Conservation (phyloP, 768 basidiomycete species). For the Pisolithus orientalis region DNA sequence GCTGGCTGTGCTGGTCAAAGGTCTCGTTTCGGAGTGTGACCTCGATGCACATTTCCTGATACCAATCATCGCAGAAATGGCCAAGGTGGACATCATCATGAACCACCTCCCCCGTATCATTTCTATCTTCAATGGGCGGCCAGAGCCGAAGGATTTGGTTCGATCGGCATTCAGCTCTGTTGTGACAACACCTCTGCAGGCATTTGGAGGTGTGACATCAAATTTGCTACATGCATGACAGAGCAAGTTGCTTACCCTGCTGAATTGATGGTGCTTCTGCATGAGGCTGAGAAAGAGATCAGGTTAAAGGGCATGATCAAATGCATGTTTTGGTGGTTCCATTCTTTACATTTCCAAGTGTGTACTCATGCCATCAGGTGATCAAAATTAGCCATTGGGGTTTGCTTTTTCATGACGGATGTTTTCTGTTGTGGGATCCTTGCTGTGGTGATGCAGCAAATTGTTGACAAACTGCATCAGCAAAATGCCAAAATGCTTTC, state of each 20-base stretch:
- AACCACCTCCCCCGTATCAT: conserved; percentile 88
- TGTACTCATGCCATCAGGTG: conserved; percentile 13
- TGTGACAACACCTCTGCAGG: conserved; percentile 78
- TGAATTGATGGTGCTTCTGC: conserved; percentile 91
- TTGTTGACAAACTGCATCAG: conserved; percentile 92
- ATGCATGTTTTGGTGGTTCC: conserved; percentile 45
- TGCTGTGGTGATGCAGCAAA: conserved; percentile 97
- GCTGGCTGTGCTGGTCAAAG: conserved; percentile 84
- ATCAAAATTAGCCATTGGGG: conserved; percentile 68
- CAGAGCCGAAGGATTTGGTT: conserved; percentile 81
- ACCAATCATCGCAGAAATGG: conserved; percentile 95
- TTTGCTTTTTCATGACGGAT: conserved; percentile 98
- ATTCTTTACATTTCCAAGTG: conserved; percentile 3
- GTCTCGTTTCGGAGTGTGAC: conserved; percentile 77
- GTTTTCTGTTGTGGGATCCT: conserved; percentile 95
- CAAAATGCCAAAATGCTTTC: too few relatives aligned
- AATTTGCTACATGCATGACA: conserved; percentile 81
- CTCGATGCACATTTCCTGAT: conserved; percentile 92
- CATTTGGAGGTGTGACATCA: conserved; percentile 80
- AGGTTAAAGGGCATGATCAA: conserved; percentile 92
- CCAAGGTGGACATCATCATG: conserved; percentile 95
- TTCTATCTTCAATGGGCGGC: conserved; percentile 77
- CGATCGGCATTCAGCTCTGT: conserved; percentile 87
- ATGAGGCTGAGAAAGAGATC: conserved; percentile 88
- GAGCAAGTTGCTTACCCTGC: conserved; percentile 88